Evolutionary conservation across 2,329 filamentous ascomycete genomes (phyloP), one percentile per base, ranked within the genome.

Genomic region (Talaromyces marneffei): DNA sequence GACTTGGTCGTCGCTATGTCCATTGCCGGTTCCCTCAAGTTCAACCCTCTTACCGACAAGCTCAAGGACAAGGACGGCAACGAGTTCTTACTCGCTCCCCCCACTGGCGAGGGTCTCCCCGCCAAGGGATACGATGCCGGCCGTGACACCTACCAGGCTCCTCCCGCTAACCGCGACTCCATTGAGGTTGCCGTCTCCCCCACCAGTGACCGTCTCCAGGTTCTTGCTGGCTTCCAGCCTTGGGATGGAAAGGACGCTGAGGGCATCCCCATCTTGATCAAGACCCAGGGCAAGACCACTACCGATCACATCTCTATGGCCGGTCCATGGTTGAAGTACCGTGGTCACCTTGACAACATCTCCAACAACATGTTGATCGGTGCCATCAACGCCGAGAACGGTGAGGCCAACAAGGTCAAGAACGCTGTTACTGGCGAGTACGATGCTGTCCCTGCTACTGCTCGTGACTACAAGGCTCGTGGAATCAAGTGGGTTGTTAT

Each of bases 281-380:
- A 99, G 87, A 85, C 88, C 66, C 79, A 94, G 79, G 93, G 93
- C 78, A 97, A 97, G 87, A 96, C 92, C 67, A 97, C 92, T 66
- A 96, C 92, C 66, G 92, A 96, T 75, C 92, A 96, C 82, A 96
- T 96, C 80, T 96, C 92, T 65, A 95, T 96, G 91, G 92, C 92
- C 68, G 92, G 92, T 68, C 92, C 92, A 65, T 96, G 92, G 92
- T 83, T 97, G 78, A 97, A 97, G 85, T 97, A 97, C 86, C 91
- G 93, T 85, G 93, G 93, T 65, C 93, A 97, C 77, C 85, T 97
- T 72, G 93, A 97, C 86, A 97, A 97, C 86, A 97, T 97, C 82
- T 97, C 92, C 75, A 97, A 97, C 87, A 97, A 97, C 86, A 96
- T 97, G 91, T 81, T 97, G 77, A 97, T 97, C 71, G 93, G 93